Percentiles rank a stretch among this genome's conserved stretches.
phyloP scores from a whole-genome alignment of 192 early-diverging fungal genomes.

The Kappamyces sp. region DNA sequence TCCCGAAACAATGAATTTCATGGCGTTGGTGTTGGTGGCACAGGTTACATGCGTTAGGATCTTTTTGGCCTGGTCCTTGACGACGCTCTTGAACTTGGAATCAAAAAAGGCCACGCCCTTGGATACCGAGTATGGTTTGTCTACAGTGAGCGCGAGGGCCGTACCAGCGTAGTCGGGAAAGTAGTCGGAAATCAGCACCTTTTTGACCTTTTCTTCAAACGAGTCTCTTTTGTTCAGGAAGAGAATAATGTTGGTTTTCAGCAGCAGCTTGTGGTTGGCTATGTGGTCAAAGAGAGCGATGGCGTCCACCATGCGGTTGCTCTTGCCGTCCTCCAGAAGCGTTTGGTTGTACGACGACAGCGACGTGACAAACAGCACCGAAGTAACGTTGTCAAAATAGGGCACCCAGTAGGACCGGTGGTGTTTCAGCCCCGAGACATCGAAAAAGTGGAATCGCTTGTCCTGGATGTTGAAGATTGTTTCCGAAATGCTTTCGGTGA shows the following conservation, averaged over 20 bases:
- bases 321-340: slow-evolving; percentile 37
- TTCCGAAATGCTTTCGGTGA: slow-evolving; percentile 23
- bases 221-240: background rate
- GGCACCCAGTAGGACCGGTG: slow-evolving; percentile 40
- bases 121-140: background rate
- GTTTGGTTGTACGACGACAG: slow-evolving; percentile 1
- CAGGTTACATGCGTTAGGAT: no score
- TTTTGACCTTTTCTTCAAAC: slow-evolving; percentile 1
- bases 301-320: slow-evolving; percentile 33
- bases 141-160: background rate
- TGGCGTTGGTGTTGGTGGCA: no score
- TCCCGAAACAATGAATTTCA: background rate
- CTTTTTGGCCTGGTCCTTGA: background rate
- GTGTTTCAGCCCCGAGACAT: background rate
- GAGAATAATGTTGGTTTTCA: background rate
- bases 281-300: background rate
- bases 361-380: background rate
- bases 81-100: no score
- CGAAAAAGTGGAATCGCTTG: background rate
- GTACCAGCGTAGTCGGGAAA: background rate
- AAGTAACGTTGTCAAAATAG: background rate
- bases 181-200: background rate
- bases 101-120: no score
- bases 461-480: background rate
- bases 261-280: background rate